phyloP scores from a whole-genome alignment of 139 green algal genomes.

The Chlorella sp. region DNA sequence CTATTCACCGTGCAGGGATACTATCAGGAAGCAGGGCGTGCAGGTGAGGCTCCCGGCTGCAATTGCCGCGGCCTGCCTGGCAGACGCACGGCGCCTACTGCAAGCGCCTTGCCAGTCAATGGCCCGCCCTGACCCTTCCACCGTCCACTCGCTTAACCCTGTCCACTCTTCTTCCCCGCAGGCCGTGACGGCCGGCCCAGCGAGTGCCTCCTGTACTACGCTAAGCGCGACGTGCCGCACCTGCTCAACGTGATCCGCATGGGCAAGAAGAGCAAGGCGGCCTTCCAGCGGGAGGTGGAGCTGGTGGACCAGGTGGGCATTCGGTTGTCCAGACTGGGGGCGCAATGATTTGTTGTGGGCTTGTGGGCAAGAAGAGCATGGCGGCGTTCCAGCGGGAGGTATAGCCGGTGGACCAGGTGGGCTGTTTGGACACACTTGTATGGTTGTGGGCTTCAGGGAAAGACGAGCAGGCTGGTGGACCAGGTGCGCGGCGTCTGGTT shows the following conservation, averaged over 20 bases:
- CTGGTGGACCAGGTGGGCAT: conserved; percentile 53
- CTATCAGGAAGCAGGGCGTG: conserved; percentile 77
- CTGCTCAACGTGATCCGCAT: conserved; percentile 51
- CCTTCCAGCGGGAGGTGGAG: conserved; percentile 50
- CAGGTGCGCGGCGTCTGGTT: too few relatives aligned
- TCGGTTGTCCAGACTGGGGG: not conserved
- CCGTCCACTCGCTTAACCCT: not conserved
- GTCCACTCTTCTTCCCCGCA: not conserved
- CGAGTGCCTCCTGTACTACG: conserved; percentile 65
- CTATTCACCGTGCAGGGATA: conserved; percentile 56
- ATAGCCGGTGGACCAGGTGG: too few relatives aligned
- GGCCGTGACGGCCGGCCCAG: conserved; percentile 70
- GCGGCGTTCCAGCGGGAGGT: too few relatives aligned
- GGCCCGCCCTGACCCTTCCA: not conserved
- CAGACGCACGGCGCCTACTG: not conserved
- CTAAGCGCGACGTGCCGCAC: conserved; percentile 46
- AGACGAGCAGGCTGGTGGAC: too few relatives aligned
- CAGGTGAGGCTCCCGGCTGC: conserved; percentile 10
- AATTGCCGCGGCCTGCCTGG: not conserved
- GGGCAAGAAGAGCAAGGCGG: conserved; percentile 25
- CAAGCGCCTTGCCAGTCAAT: not conserved
- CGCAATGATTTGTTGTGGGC: too few relatives aligned
- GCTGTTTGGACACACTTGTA: not conserved
- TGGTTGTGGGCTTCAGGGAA: not conserved
- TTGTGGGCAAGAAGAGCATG: too few relatives aligned